Base-by-base conservation (phyloP, 2,329 filamentous ascomycete species). In the Colletotrichum sp. region DNA sequence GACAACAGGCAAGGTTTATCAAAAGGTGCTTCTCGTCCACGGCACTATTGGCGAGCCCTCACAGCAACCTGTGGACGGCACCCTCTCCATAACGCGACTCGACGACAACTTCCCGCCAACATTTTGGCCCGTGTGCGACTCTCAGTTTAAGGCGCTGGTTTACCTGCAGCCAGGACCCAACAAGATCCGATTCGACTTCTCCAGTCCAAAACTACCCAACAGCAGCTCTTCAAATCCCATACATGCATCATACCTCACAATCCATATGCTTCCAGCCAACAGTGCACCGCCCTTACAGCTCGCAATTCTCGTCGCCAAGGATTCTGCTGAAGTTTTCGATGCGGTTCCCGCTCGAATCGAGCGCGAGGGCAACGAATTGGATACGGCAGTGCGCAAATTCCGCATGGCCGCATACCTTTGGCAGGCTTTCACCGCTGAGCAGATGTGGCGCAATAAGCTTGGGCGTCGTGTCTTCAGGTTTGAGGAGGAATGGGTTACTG, bases 361-460 rank as follows among this genome's bases (percentile, higher is more conserved):
- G 83, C 92, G 90, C 79, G 96, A 98, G 87, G 96, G 95, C 22
- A 98, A 98, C 83, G 91, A 90, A 2, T 82, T 98, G 43, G 93
- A 96, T 13, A 92, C 91, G 9, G 97, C 97, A 0, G 90, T 98
- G 67, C 92, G 91, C 80, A 99, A 99, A 83, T 98, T 97, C 83
- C 92, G 96, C 77, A 98, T 98, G 94, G 94, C 96, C 22, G 96
- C 95, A 28, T 98, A 98, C 82, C 88, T 98, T 16, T 98, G 97
- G 96, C 97, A 99, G 83, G 95, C 96, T 9, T 98, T 98, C 81
- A 98, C 96, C 0, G 95, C 95, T 8, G 97, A 99, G 83, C 96
- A 98, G 83, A 98, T 98, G 96, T 94, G 92, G 83, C 93, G 95
- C 77, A 94, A 98, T 82, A 94, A 94, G 76, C 92, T 98, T 79